Evolutionary conservation across 108 stramenopile genomes (phyloP).

Genomic region (Fragilaria radians): DNA sequence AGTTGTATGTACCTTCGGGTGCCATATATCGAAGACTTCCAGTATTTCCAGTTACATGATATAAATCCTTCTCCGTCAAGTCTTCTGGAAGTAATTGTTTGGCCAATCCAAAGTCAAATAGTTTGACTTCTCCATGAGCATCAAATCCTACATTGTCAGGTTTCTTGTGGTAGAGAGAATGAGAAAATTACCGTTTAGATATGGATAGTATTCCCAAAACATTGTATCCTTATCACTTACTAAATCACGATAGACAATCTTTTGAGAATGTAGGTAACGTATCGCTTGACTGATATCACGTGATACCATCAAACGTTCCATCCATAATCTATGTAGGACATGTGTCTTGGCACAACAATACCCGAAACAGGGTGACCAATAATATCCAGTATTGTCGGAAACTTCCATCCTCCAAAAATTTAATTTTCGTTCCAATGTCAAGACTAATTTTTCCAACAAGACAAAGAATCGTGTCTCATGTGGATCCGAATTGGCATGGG

Average conservation of each 20-base stretch:
- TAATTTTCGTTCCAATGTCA: constrained; percentile 68
- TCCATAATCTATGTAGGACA: constrained; percentile 62
- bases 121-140: constrained; percentile 46
- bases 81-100: constrained; percentile 52
- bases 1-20: constrained; percentile 21
- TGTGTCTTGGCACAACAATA: constrained; percentile 76
- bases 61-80: constrained; percentile 41
- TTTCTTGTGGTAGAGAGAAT: constrained; percentile 22
- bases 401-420: constrained; percentile 68
- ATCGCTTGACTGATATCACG: constrained; percentile 72
- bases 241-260: constrained; percentile 75
- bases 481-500: constrained; percentile 76
- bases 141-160: constrained; percentile 72
- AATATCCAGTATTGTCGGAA: constrained; percentile 44
- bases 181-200: constrained; percentile 4
- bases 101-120: constrained; percentile 84
- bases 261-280: constrained; percentile 63
- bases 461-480: constrained; percentile 75
- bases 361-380: constrained; percentile 51
- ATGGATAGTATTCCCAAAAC: not conserved
- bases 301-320: constrained; percentile 56
- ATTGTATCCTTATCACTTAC: not conserved
- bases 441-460: constrained; percentile 58
- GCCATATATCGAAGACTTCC: constrained; percentile 67
- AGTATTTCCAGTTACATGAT: constrained; percentile 75